A percentile compares a stretch with the other conserved stretches of the same genome.
These are phyloP conservation scores for Pichia sp. DNA, from an alignment of 1,139 yeast species.

Conservation along the genomic window DNA sequence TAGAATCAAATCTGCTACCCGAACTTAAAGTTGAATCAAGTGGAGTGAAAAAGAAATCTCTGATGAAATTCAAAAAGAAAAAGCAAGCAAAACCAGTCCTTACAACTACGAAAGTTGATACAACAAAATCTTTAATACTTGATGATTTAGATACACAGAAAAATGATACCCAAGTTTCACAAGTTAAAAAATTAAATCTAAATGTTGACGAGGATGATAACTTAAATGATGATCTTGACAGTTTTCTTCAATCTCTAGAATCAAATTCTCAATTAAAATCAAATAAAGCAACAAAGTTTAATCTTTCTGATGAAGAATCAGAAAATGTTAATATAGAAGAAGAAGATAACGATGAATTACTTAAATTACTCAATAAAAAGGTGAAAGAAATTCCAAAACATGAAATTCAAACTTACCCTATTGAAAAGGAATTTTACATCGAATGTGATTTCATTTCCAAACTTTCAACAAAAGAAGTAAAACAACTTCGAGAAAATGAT, in stretches of 20 bases:
- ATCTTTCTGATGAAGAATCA: slow-evolving; percentile 1
- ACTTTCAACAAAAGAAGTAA: slow-evolving; percentile 46
- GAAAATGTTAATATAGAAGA: slow-evolving; percentile 2
- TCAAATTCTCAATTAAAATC: not conserved
- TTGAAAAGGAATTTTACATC: slow-evolving; percentile 56
- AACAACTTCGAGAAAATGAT: slow-evolving; percentile 39
- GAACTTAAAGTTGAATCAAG: slow-evolving; percentile 11
- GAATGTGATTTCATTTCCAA: slow-evolving; percentile 51
- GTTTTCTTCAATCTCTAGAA: too few relatives aligned
- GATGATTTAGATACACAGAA: too few relatives aligned
- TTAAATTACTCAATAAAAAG: slow-evolving; percentile 19
- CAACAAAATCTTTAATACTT: not conserved
- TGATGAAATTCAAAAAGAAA: slow-evolving; percentile 19
- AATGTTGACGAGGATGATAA: slow-evolving; percentile 6
- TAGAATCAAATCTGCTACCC: slow-evolving; percentile 21
- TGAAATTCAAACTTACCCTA: slow-evolving; percentile 38
- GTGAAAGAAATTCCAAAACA: slow-evolving; percentile 40
- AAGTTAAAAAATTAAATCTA: not conserved
- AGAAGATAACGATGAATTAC: slow-evolving; percentile 10
- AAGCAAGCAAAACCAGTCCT: not conserved
- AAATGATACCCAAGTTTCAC: too few relatives aligned
- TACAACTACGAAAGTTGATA: too few relatives aligned
- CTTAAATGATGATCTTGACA: not conserved
- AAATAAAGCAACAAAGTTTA: not conserved
- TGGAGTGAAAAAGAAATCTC: slow-evolving; percentile 17